Evolutionary conservation across 371 early-diverging fungal species (phyloP), one percentile per base, ranked within the genome.

Genomic region (Syncephalastrum racemosum): DNA sequence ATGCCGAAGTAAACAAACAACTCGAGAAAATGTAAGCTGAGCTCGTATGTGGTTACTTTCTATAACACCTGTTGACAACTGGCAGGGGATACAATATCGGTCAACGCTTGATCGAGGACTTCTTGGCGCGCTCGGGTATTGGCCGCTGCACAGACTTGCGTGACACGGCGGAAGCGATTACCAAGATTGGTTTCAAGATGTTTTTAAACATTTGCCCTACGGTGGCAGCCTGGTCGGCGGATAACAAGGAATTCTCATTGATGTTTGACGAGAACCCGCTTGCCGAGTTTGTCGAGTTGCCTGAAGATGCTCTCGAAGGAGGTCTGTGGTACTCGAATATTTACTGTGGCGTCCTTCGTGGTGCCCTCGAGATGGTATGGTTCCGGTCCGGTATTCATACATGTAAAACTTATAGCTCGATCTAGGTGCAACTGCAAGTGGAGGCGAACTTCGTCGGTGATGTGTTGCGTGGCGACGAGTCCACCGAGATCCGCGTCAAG

Each of bases 1-100:
- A 92, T 54, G 60, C 64, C 43, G 89, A 92, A 59, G 97, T 98
- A 39, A 98, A 98, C 76, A 88, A 89, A 67, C 95, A 97, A 67
- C 86, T 98, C 46, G 98, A 97, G 39, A 94, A 95, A 72, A 96
- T 98, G 95, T 92, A 85, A 53, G 73, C 43, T 13, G 4, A 46
- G 14, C 13, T 48, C 7, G 1, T 13, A 48, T 40, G 40, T 19
- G 10, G 19, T 44, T 2, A 4, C 23, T 36, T 8, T 14, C 13
- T 42, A 18, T 18, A 14, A 22, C n/a, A 18, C 36, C 10, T 31
- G 36, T 31, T 8, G n/a, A n/a, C n/a, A n/a, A n/a, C n/a, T n/a
- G 19, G 3, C 60, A 95, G 93, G 92, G 99, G 99, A 8, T 96
- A 97, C 71, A 97, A 95, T 67, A 98, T 98, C 61, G 99, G 99